Conservation (phyloP, 1,284 basidiomycete genomes). For the Taiwanofungus camphoratus region DNA sequence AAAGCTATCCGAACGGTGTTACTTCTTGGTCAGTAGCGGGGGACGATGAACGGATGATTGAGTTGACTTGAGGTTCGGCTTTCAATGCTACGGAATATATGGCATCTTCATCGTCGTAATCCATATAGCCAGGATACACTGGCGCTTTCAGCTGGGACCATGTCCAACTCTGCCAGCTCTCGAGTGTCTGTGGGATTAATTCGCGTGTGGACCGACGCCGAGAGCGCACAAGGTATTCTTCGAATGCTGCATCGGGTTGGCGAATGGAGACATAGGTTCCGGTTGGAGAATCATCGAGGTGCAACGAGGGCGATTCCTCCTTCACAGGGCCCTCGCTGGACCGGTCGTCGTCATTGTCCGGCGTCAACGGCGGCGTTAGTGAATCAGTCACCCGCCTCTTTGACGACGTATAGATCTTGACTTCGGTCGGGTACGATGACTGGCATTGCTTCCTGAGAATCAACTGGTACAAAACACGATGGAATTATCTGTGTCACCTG, state of each 20-base stretch:
- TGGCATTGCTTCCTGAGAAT: slow-evolving; percentile 1
- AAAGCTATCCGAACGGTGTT: background rate
- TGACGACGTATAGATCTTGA: background rate
- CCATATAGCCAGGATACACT: slow-evolving; percentile 9
- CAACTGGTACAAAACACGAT: too few relatives aligned
- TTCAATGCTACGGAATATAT: too few relatives aligned
- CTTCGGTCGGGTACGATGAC: slow-evolving; percentile 5
- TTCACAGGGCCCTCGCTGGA: background rate
- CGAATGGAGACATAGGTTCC: slow-evolving; percentile 10
- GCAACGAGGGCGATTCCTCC: slow-evolving; percentile 7
- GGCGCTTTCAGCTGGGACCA: slow-evolving; percentile 18
- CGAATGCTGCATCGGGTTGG: slow-evolving; percentile 14
- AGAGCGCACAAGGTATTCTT: slow-evolving; percentile 21
- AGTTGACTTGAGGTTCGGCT: too few relatives aligned
- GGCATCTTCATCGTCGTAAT: slow-evolving; percentile 1
- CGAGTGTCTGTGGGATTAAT: slow-evolving; percentile 11
- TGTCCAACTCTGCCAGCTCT: slow-evolving; percentile 21
- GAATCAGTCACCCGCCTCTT: slow-evolving; percentile 5
- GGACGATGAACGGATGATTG: too few relatives aligned
- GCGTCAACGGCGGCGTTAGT: slow-evolving; percentile 30
- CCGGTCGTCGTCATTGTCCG: slow-evolving; percentile 28
- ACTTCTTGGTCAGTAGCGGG: too few relatives aligned
- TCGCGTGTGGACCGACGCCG: slow-evolving; percentile 16
- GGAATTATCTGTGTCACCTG: too few relatives aligned
- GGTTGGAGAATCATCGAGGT: slow-evolving; percentile 4